Evolutionary conservation across 2,329 filamentous ascomycete species (phyloP).

Genomic region (Teratosphaeria epicoccoides): DNA sequence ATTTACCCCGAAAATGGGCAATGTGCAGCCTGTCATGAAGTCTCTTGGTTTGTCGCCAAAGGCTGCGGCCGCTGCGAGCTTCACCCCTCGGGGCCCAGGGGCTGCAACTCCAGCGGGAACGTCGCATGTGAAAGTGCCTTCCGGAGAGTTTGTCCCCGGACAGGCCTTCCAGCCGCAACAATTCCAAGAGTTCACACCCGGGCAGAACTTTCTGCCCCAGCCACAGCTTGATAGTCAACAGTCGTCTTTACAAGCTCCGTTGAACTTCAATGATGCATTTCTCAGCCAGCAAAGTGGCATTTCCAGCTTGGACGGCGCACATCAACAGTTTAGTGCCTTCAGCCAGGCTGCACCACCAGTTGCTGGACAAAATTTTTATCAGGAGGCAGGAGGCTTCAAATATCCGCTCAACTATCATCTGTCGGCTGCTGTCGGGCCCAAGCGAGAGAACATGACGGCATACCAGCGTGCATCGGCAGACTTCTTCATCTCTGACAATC

Average conservation of each 20-base stretch:
- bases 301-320: constrained; percentile 24
- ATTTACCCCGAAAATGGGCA: constrained; percentile 50
- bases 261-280: constrained; percentile 36
- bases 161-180: constrained; percentile 33
- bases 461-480: constrained; percentile 84
- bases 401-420: constrained; percentile 74
- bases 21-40: constrained; percentile 43
- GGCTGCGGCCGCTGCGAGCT: constrained; percentile 77
- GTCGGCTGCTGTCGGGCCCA: constrained; percentile 78
- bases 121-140: constrained; percentile 36
- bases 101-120: constrained; percentile 29
- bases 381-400: constrained; percentile 46
- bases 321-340: constrained; percentile 53
- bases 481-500: constrained; percentile 78
- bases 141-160: constrained; percentile 31
- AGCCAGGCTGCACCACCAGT: constrained; percentile 58
- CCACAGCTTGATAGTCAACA: constrained; percentile 21
- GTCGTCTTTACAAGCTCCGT: constrained; percentile 12
- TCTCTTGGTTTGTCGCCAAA: constrained; percentile 77
- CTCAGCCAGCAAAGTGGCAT: constrained; percentile 21
- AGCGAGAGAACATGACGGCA: constrained; percentile 66
- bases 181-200: constrained; percentile 44
- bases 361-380: constrained; percentile 56
- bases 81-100: constrained; percentile 54
- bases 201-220: constrained; percentile 44